Percentiles rank a stretch among this genome's conserved stretches.
Evolutionary conservation across 768 basidiomycete species (phyloP).

Genomic region (Galerina sulciceps): DNA sequence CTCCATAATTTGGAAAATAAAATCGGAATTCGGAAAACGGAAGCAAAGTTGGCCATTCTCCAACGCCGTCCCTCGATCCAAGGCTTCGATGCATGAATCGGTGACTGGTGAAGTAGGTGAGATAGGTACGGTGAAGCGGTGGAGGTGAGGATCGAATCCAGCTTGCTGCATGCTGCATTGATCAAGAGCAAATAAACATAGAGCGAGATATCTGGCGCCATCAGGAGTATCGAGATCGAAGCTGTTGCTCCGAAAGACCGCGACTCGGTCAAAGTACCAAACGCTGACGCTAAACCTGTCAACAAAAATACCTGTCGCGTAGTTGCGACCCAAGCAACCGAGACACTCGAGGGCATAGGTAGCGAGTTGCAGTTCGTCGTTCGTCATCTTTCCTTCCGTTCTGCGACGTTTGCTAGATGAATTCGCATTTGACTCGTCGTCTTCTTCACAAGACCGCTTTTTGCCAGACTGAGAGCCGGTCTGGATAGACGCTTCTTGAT

Average conservation of each 20-base stretch:
- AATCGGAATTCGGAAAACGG: slow-evolving; percentile 7
- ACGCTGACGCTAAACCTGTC: slow-evolving; percentile 18
- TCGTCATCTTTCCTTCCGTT: background rate
- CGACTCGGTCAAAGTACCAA: slow-evolving; percentile 31
- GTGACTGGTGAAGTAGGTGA: background rate
- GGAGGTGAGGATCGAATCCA: slow-evolving; percentile 22
- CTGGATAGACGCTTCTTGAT: background rate
- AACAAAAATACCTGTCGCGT: slow-evolving; percentile 24
- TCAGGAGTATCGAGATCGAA: slow-evolving; percentile 20
- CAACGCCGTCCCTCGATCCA: background rate
- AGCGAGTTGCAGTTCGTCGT: slow-evolving; percentile 10
- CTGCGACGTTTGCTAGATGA: background rate
- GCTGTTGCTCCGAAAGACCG: slow-evolving; percentile 16
- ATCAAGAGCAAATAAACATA: slow-evolving; percentile 23
- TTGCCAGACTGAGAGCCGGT: background rate
- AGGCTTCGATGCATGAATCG: background rate
- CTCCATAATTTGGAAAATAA: slow-evolving; percentile 18
- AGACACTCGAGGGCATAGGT: slow-evolving; percentile 20
- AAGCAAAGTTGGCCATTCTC: background rate
- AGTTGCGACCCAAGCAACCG: slow-evolving; percentile 17
- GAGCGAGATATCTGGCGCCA: slow-evolving; percentile 19
- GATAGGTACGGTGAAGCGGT: background rate
- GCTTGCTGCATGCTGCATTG: slow-evolving; percentile 1
- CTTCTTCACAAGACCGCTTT: background rate
- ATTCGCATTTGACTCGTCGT: background rate